Conservation (phyloP, 129 eudicot genomes). For the Solidago caesia region DNA sequence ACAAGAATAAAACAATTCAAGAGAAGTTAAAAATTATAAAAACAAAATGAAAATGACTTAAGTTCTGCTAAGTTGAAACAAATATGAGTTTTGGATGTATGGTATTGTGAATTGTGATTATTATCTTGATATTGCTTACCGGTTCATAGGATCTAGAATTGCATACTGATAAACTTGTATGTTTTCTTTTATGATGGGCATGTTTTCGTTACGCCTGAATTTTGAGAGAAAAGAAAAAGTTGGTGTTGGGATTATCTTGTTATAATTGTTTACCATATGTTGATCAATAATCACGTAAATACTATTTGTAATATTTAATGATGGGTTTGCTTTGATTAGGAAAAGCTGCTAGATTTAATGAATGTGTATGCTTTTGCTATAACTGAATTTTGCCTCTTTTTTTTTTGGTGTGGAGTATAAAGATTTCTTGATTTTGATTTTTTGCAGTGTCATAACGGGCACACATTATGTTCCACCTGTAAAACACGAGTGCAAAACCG, state of each 20-base stretch:
- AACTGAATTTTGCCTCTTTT: background rate
- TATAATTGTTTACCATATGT: background rate
- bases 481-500: constrained; percentile 86
- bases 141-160: background rate
- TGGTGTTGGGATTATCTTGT: background rate
- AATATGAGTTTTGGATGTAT: background rate
- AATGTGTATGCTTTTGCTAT: background rate
- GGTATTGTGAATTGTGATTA: background rate
- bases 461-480: constrained; percentile 95
- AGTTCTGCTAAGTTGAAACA: background rate
- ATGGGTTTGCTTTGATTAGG: background rate
- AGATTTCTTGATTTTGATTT: background rate
- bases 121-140: background rate
- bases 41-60: background rate
- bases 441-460: constrained; percentile 99
- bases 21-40: background rate
- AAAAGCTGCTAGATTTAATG: background rate
- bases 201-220: background rate
- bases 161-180: background rate
- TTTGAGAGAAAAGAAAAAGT: background rate
- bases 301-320: background rate
- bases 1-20: constrained; percentile 9
- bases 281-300: background rate
- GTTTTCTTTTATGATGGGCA: background rate
- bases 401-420: background rate